phyloP scores from a whole-genome alignment of 495 filamentous ascomycete genomes.

The Cudoniella acicularis region DNA sequence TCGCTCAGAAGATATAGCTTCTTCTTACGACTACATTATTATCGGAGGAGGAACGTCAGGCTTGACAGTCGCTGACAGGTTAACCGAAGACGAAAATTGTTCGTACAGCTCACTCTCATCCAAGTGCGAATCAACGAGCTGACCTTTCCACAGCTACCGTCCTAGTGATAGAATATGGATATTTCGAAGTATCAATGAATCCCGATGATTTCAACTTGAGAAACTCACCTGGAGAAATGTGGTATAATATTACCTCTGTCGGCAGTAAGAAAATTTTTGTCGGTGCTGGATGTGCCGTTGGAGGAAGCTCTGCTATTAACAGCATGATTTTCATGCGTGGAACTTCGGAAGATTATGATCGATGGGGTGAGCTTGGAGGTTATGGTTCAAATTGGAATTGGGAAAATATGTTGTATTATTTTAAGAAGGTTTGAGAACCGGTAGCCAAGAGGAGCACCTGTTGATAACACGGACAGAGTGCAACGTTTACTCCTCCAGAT shows the following conservation, averaged over 20 bases:
- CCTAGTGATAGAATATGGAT: conserved; percentile 39
- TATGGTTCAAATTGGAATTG: conserved; percentile 24
- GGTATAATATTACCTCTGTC: conserved; percentile 35
- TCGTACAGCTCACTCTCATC: background rate
- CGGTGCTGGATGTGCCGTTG: conserved; percentile 37
- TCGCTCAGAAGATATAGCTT: background rate
- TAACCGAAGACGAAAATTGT: conserved; percentile 25
- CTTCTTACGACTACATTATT: conserved; percentile 3
- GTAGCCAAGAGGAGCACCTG: background rate
- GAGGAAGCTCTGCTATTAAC: conserved; percentile 44
- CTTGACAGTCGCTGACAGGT: conserved; percentile 34
- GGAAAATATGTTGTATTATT: conserved; percentile 16
- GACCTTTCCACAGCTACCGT: conserved; percentile 32
- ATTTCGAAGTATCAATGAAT: conserved; percentile 17
- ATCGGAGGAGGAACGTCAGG: conserved; percentile 34
- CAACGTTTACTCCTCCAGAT: conserved; percentile 25
- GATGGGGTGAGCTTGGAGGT: conserved; percentile 57
- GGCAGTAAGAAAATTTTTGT: conserved; percentile 33
- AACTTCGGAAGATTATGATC: conserved; percentile 47
- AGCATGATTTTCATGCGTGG: conserved; percentile 42
- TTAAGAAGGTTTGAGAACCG: conserved; percentile 5
- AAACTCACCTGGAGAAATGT: conserved; percentile 25
- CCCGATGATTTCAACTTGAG: background rate
- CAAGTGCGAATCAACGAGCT: background rate
- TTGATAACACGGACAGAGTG: conserved; percentile 18